These are phyloP conservation scores for Ensete glaucum DNA, from an alignment of 176 grass and related monocot genomes.

Conservation along the genomic window DNA sequence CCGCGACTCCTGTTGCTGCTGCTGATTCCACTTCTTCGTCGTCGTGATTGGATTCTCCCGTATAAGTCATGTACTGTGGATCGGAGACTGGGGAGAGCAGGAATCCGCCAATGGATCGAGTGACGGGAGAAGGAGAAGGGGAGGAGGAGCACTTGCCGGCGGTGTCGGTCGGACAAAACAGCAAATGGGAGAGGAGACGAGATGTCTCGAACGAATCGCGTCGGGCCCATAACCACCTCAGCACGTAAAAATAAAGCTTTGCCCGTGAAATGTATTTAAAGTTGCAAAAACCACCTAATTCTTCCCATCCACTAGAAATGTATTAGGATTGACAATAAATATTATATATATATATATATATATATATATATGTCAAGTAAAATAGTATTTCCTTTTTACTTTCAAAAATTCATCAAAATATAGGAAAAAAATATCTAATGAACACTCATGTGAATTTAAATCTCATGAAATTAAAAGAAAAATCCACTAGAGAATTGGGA, in stretches of 20 bases:
- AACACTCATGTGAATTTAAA: too few relatives aligned
- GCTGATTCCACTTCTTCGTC: neutral
- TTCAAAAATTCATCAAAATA: too few relatives aligned
- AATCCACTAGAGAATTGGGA: too few relatives aligned
- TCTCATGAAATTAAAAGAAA: too few relatives aligned
- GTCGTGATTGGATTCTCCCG: neutral
- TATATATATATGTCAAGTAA: too few relatives aligned
- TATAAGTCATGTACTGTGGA: slow-evolving; percentile 7
- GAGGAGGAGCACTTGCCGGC: neutral
- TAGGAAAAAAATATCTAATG: too few relatives aligned
- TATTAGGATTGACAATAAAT: too few relatives aligned
- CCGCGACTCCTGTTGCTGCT: neutral
- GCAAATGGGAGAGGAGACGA: neutral
- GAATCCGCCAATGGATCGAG: neutral
- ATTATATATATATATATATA: too few relatives aligned
- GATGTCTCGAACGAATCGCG: slow-evolving; percentile 2
- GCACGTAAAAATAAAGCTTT: neutral
- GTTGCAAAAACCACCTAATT: neutral
- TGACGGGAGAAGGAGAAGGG: neutral
- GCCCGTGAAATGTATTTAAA: neutral
- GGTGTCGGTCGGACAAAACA: neutral
- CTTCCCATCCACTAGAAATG: too few relatives aligned
- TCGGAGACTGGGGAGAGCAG: neutral
- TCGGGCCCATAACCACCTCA: slow-evolving; percentile 2
- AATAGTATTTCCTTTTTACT: too few relatives aligned